phyloP scores from a whole-genome alignment of 306 rosid species.

The Acacia acuminata region DNA sequence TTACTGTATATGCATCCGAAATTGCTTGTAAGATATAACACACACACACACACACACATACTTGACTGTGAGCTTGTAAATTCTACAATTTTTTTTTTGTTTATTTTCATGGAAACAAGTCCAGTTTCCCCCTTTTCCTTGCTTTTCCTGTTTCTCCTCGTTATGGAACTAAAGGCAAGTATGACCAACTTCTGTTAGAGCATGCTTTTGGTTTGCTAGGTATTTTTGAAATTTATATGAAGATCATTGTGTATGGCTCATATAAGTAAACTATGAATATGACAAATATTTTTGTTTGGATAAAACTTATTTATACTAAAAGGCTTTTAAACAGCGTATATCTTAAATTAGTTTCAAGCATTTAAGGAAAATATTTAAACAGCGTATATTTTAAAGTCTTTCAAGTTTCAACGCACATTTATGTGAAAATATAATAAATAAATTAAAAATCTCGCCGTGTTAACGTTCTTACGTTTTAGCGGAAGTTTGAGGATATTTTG shows the following conservation, averaged over 20 bases:
- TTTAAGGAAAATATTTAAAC: too few species aligned
- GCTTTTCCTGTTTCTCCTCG: background rate
- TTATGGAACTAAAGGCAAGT: background rate
- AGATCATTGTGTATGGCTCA: background rate
- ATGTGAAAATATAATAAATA: too few species aligned
- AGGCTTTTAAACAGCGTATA: too few species aligned
- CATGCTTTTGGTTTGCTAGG: background rate
- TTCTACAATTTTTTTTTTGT: background rate
- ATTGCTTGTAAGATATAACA: background rate
- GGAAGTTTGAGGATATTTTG: too few species aligned
- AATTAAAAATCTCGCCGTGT: too few species aligned
- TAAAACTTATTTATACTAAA: too few species aligned
- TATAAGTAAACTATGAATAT: background rate
- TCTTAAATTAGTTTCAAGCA: too few species aligned
- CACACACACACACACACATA: background rate
- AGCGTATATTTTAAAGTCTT: background rate
- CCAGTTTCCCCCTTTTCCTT: background rate
- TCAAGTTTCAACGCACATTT: background rate
- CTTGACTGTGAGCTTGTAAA: conserved; percentile 13
- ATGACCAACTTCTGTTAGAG: background rate
- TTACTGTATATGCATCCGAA: conserved; percentile 24
- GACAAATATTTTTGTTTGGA: background rate
- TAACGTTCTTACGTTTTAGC: too few species aligned
- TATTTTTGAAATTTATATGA: background rate
- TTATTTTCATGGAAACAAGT: background rate